Conservation (phyloP, 2,329 filamentous ascomycete species). For the Grosmannia huntii region DNA sequence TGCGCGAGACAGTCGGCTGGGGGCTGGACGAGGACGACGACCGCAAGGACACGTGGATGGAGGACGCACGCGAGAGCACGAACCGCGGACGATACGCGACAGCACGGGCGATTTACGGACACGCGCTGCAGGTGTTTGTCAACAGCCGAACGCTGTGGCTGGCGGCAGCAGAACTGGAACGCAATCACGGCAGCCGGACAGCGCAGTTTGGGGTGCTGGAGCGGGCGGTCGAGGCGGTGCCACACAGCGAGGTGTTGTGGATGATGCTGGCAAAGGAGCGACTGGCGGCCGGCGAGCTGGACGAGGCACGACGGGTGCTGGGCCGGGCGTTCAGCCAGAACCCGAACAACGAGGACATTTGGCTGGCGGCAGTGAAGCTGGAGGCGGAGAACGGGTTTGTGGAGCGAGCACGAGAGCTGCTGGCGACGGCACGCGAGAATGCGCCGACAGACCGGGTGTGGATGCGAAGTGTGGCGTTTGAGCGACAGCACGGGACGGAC, state of each 20-base stretch:
- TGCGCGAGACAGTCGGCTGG: slow-evolving; percentile 87
- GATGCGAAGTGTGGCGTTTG: slow-evolving; percentile 92
- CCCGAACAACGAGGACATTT: slow-evolving; percentile 94
- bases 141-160: slow-evolving; percentile 83
- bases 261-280: slow-evolving; percentile 93
- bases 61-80: slow-evolving; percentile 77
- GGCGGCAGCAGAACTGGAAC: slow-evolving; percentile 80
- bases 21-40: slow-evolving; percentile 92
- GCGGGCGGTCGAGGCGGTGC: slow-evolving; percentile 87
- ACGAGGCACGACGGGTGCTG: slow-evolving; percentile 75
- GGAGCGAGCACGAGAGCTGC: slow-evolving; percentile 68
- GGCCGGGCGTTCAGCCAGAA: slow-evolving; percentile 89
- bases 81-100: slow-evolving; percentile 76
- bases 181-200: slow-evolving; percentile 58
- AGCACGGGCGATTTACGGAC: slow-evolving; percentile 84
- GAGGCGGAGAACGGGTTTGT: slow-evolving; percentile 81
- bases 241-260: slow-evolving; percentile 84
- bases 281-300: slow-evolving; percentile 76
- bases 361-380: slow-evolving; percentile 89
- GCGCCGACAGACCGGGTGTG: slow-evolving; percentile 93
- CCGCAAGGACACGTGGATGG: slow-evolving; percentile 88
- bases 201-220: slow-evolving; percentile 76
- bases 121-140: slow-evolving; percentile 78
- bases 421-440: slow-evolving; percentile 72
- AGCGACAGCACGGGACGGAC: slow-evolving; percentile 58